Evolutionary conservation across 768 basidiomycete genomes (phyloP).

Genomic region (Suillus tomentosus): DNA sequence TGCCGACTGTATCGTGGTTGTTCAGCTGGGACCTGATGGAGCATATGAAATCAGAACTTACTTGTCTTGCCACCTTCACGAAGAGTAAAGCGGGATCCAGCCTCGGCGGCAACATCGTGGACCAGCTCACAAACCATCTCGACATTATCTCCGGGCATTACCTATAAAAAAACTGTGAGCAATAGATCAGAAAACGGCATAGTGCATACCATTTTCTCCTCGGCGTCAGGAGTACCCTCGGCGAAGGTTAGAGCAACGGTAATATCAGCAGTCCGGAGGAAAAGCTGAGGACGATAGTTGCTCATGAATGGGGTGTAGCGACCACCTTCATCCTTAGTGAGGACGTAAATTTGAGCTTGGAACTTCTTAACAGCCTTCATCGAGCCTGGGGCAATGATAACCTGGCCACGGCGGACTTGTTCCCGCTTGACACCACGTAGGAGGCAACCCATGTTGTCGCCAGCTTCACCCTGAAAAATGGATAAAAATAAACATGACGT

Average conservation of each 20-base stretch:
- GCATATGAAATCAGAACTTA: constrained; percentile 38
- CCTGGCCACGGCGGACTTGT: constrained; percentile 91
- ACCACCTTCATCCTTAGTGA: constrained; percentile 51
- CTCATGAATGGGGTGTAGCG: constrained; percentile 91
- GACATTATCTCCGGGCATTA: constrained; percentile 98
- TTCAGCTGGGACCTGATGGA: constrained; percentile 8
- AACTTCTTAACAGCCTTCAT: constrained; percentile 96
- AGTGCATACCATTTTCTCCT: constrained; percentile 80
- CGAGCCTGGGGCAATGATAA: constrained; percentile 84
- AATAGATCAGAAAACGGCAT: constrained; percentile 1
- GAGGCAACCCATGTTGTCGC: constrained; percentile 98
- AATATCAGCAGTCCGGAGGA: constrained; percentile 93
- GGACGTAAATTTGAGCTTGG: constrained; percentile 85
- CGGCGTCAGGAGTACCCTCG: constrained; percentile 74
- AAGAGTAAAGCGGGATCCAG: constrained; percentile 87
- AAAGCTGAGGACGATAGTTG: constrained; percentile 94
- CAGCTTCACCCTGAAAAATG: constrained; percentile 78
- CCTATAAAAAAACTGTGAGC: constrained; percentile 39
- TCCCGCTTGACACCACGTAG: constrained; percentile 98
- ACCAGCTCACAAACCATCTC: constrained; percentile 86
- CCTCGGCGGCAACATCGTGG: constrained; percentile 86
- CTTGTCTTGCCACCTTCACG: constrained; percentile 94
- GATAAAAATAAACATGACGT: constrained; percentile 7
- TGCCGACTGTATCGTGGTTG: constrained; percentile 64
- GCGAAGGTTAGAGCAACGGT: constrained; percentile 87